Evolutionary conservation across 2,329 filamentous ascomycete genomes (phyloP).

Genomic region (Gnomoniopsis smithogilvyi): DNA sequence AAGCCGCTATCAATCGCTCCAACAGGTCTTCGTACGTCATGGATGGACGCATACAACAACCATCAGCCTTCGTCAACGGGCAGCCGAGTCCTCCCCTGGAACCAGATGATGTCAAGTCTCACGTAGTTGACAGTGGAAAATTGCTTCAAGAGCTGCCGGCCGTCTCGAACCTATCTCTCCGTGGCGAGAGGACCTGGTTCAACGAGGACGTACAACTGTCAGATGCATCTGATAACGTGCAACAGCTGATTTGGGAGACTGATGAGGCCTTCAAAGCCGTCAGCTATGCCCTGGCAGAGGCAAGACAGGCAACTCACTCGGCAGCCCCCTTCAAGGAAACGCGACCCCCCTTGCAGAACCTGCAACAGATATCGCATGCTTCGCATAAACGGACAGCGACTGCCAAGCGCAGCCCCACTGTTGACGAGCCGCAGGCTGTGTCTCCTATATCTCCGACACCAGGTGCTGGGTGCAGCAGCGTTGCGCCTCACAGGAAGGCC

Average conservation of each 20-base stretch:
- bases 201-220: not conserved
- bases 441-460: slow-evolving; percentile 14
- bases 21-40: not conserved
- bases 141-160: not conserved
- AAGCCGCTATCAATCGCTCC: not conserved
- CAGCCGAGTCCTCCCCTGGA: slow-evolving; percentile 9
- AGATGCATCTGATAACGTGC: slow-evolving; percentile 35
- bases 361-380: slow-evolving; percentile 11
- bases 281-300: slow-evolving; percentile 37
- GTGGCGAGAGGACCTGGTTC: slow-evolving; percentile 6
- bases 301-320: slow-evolving; percentile 27
- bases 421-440: not conserved
- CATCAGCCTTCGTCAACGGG: slow-evolving; percentile 1
- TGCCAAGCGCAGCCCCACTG: not conserved
- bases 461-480: slow-evolving; percentile 6
- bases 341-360: not conserved
- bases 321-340: slow-evolving; percentile 4
- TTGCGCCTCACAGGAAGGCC: slow-evolving; percentile 6
- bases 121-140: not conserved
- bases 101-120: not conserved
- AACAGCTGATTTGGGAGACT: slow-evolving; percentile 45
- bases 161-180: not conserved
- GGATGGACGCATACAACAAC: not conserved
- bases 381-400: slow-evolving; percentile 4
- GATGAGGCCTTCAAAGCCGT: slow-evolving; percentile 49